These are phyloP conservation scores for Cercospora sp. DNA, from an alignment of 2,329 filamentous ascomycete species.

Conservation along the genomic window DNA sequence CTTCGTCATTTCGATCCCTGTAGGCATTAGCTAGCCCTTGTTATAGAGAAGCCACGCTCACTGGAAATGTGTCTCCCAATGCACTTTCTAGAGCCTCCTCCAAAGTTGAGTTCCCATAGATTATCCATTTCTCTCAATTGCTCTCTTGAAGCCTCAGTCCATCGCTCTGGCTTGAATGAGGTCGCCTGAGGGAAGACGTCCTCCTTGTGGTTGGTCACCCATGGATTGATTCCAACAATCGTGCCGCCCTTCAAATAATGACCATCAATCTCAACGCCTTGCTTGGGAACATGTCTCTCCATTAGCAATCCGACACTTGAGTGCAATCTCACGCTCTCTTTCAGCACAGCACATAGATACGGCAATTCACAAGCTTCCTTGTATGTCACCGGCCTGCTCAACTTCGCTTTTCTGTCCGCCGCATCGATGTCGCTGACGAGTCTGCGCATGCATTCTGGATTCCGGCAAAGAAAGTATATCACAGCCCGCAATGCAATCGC, in stretches of 20 bases:
- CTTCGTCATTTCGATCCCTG: slow-evolving; percentile 5
- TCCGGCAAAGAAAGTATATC: slow-evolving; percentile 4
- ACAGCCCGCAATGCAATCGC: slow-evolving; percentile 6
- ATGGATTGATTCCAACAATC: slow-evolving; percentile 36
- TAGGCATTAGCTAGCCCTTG: background rate
- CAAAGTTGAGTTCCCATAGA: background rate
- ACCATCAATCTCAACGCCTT: slow-evolving; percentile 28
- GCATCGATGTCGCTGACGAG: background rate
- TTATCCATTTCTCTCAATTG: background rate
- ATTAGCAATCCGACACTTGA: slow-evolving; percentile 45
- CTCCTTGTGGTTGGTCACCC: slow-evolving; percentile 36
- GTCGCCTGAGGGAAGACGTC: slow-evolving; percentile 38
- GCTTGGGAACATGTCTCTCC: slow-evolving; percentile 8
- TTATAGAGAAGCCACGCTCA: background rate
- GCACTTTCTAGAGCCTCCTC: slow-evolving; percentile 2
- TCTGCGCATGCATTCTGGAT: slow-evolving; percentile 2
- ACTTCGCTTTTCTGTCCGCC: background rate
- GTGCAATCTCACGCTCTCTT: slow-evolving; percentile 48
- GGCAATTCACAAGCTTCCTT: slow-evolving; percentile 39
- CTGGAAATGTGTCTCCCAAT: slow-evolving; percentile 3
- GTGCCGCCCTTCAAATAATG: slow-evolving; percentile 37
- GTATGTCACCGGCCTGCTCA: slow-evolving; percentile 18
- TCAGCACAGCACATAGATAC: slow-evolving; percentile 47
- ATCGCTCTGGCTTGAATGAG: slow-evolving; percentile 39
- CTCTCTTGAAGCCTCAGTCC: slow-evolving; percentile 27